A percentile compares a stretch with the other conserved stretches of the same genome.
Conservation (phyloP, 805 yeast genomes). For the Candida jianshihensis region DNA sequence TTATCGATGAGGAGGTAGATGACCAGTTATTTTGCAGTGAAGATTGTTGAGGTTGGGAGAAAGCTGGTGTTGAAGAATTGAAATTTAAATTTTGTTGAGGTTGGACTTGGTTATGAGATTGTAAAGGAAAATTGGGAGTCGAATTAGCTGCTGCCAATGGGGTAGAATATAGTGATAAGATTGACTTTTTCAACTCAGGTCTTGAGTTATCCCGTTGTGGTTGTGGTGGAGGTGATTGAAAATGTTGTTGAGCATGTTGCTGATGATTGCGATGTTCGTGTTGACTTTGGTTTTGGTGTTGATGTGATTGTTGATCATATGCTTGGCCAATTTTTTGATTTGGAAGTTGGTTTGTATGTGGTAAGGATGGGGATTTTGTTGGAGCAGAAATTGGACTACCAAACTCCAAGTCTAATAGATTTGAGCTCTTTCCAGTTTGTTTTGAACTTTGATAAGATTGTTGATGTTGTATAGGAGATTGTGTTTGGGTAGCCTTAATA, state of each 20-base stretch:
- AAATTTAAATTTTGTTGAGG: slow-evolving; percentile 8
- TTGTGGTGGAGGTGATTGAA: slow-evolving; percentile 3
- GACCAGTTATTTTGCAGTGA: no score
- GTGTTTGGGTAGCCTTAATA: slow-evolving; percentile 4
- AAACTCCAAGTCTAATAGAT: slow-evolving; percentile 25
- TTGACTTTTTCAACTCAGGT: slow-evolving; percentile 88
- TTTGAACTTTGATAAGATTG: slow-evolving; percentile 6
- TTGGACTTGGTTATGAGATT: slow-evolving; percentile 2
- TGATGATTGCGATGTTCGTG: slow-evolving; percentile 9
- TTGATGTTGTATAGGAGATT: slow-evolving; percentile 9
- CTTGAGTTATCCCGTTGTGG: slow-evolving; percentile 31
- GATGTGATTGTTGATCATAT: slow-evolving; percentile 4
- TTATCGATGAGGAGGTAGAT: no score
- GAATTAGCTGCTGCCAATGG: slow-evolving; percentile 26
- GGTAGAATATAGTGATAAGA: slow-evolving; percentile 77
- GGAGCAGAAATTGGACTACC: slow-evolving; percentile 21
- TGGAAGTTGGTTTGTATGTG: slow-evolving; percentile 1
- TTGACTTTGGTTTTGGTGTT: slow-evolving; percentile 1
- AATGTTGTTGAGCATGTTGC: slow-evolving; percentile 8
- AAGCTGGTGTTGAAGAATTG: neutral
- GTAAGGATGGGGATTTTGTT: slow-evolving; percentile 1
- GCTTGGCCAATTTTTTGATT: neutral
- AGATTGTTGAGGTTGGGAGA: slow-evolving; percentile 1
- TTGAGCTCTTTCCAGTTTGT: slow-evolving; percentile 6
- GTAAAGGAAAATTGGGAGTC: slow-evolving; percentile 16